These are phyloP conservation scores for Parachlorella kessleri DNA, from an alignment of 139 green algal species.

Conservation along the genomic window DNA sequence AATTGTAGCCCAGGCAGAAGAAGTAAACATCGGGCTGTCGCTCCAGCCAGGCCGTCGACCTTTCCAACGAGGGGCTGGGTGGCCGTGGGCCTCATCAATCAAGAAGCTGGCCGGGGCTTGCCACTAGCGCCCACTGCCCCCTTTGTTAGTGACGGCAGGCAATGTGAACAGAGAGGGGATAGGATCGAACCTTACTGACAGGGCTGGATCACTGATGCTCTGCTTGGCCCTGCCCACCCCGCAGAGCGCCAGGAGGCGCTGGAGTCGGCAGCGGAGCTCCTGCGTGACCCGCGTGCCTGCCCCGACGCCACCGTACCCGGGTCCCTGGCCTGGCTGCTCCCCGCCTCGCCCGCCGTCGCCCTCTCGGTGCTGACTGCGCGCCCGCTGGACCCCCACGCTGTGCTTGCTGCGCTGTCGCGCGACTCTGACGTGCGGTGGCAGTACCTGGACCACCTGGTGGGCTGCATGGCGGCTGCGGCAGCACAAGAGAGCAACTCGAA, in stretches of 20 bases:
- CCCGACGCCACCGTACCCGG: constrained; percentile 28
- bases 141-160: too few relatives aligned
- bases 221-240: too few relatives aligned
- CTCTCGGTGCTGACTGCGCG: constrained; percentile 43
- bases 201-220: too few relatives aligned
- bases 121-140: too few relatives aligned
- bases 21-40: too few relatives aligned
- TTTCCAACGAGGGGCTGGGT: too few relatives aligned
- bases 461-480: constrained; percentile 10
- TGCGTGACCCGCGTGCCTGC: constrained; percentile 9
- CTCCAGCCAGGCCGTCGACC: too few relatives aligned
- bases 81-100: too few relatives aligned
- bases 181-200: too few relatives aligned
- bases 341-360: constrained; percentile 12
- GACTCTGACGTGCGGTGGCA: constrained; percentile 50
- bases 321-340: constrained; percentile 54
- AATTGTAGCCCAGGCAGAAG: too few relatives aligned
- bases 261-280: constrained; percentile 13
- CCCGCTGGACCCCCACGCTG: neutral
- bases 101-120: too few relatives aligned
- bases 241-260: constrained; percentile 23
- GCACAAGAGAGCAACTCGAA: neutral
- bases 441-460: constrained; percentile 71
- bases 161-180: too few relatives aligned
- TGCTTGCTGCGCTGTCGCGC: constrained; percentile 15